These are phyloP conservation scores for Ilyonectria sp. DNA, from an alignment of 2,329 filamentous ascomycete genomes.

Conservation along the genomic window DNA sequence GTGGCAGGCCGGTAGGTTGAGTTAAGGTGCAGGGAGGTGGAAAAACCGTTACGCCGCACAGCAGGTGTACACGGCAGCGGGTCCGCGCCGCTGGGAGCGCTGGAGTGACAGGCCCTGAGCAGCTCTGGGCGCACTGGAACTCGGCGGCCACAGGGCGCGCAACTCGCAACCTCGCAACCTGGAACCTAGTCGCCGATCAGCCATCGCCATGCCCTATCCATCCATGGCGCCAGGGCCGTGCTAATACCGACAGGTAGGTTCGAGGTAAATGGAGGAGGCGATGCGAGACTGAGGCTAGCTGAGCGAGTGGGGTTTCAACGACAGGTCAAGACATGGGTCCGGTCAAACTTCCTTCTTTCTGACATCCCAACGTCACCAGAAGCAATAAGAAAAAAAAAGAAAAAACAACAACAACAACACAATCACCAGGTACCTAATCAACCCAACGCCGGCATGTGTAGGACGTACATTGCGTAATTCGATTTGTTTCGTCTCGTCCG, in stretches of 20 bases:
- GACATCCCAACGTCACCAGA: neutral
- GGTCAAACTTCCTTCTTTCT: neutral
- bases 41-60: conserved; percentile 35
- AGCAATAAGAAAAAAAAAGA: too few relatives aligned
- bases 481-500: neutral
- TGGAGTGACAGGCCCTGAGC: conserved; percentile 2
- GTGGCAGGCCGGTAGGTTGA: conserved; percentile 11
- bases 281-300: conserved; percentile 8
- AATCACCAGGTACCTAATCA: neutral
- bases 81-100: conserved; percentile 18
- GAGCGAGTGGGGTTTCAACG: conserved; percentile 8
- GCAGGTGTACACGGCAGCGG: conserved; percentile 25
- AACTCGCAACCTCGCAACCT: neutral
- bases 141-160: neutral
- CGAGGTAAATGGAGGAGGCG: neutral
- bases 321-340: neutral
- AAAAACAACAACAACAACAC: too few relatives aligned
- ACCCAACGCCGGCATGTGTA: neutral
- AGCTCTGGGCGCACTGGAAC: conserved; percentile 1
- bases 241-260: neutral
- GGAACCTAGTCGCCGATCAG: neutral
- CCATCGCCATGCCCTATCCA: neutral
- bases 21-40: conserved; percentile 24
- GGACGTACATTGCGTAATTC: neutral
- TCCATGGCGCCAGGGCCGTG: neutral